A percentile compares a stretch with the other conserved stretches of the same genome.
phyloP scores from a whole-genome alignment of 2,329 filamentous ascomycete genomes.

The Tolypocladium paradoxum region DNA sequence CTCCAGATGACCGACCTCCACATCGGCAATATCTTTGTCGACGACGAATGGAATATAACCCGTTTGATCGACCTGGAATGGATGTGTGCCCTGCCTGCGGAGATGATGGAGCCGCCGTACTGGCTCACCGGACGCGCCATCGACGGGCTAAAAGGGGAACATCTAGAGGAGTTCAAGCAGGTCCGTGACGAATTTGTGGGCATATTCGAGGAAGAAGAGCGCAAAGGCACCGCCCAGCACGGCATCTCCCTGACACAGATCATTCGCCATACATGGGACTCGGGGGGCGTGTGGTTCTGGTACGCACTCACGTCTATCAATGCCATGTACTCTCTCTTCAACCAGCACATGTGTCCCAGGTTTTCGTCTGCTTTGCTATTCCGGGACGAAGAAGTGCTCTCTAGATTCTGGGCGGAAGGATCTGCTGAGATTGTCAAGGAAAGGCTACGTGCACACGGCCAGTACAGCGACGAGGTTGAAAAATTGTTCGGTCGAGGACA shows the following conservation, averaged over 20 bases:
- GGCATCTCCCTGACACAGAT: conserved; percentile 4
- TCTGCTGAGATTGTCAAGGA: neutral
- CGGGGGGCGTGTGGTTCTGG: conserved; percentile 12
- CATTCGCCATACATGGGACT: conserved; percentile 7
- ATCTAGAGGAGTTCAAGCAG: too few relatives aligned
- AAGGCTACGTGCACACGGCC: too few relatives aligned
- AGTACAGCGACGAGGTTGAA: too few relatives aligned
- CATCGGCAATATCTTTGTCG: conserved; percentile 22
- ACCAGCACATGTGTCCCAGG: conserved; percentile 8
- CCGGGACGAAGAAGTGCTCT: conserved; percentile 4
- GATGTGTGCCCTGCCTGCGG: conserved; percentile 17
- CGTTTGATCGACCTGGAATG: conserved; percentile 22
- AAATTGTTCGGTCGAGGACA: too few relatives aligned
- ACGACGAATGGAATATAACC: conserved; percentile 21
- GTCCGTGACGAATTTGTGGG: conserved; percentile 5
- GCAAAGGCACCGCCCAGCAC: conserved; percentile 2
- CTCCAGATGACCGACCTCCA: conserved; percentile 20
- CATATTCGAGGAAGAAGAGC: conserved; percentile 7
- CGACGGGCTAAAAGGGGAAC: too few relatives aligned
- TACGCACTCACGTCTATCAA: conserved; percentile 8
- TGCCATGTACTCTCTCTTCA: conserved; percentile 10
- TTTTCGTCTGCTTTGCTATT: too few relatives aligned
- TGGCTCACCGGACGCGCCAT: conserved; percentile 17
- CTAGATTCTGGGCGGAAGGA: conserved; percentile 6
- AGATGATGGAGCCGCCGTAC: conserved; percentile 19